Evolutionary conservation across 176 grass and related monocot genomes (phyloP).

Genomic region (Musa acuminata): DNA sequence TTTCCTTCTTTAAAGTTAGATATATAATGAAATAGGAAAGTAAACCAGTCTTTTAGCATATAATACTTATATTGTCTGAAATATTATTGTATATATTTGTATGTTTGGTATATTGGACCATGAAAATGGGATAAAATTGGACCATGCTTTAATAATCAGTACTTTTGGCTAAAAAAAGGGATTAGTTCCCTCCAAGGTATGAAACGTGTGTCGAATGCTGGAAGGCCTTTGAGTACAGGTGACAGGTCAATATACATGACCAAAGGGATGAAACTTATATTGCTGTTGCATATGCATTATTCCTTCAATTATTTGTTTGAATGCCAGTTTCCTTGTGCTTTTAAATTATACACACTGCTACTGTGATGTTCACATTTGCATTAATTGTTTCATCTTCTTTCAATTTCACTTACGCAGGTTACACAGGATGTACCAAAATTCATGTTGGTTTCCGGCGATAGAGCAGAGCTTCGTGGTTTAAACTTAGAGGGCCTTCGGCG

Average conservation of each 20-base stretch:
- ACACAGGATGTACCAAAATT: conserved; percentile 90
- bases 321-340: neutral
- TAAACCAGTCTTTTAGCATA: too few relatives aligned
- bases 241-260: too few relatives aligned
- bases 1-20: too few relatives aligned
- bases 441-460: conserved; percentile 69
- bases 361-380: conserved; percentile 6
- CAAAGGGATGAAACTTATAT: too few relatives aligned
- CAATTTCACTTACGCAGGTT: conserved; percentile 39
- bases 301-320: conserved; percentile 11
- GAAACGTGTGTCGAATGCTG: too few relatives aligned
- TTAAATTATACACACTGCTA: neutral
- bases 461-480: conserved; percentile 75
- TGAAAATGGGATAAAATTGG: too few relatives aligned
- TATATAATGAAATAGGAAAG: too few relatives aligned
- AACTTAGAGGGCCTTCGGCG: conserved; percentile 80
- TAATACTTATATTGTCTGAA: too few relatives aligned
- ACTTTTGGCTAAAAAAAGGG: neutral
- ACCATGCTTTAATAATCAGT: neutral
- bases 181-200: too few relatives aligned
- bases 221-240: too few relatives aligned
- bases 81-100: too few relatives aligned
- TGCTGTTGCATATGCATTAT: neutral
- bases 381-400: conserved; percentile 1
- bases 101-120: too few relatives aligned